A percentile compares a stretch with the other conserved stretches of the same genome.
phyloP scores from a whole-genome alignment of 1,284 basidiomycete genomes.

The Sanghuangporus weigelae region DNA sequence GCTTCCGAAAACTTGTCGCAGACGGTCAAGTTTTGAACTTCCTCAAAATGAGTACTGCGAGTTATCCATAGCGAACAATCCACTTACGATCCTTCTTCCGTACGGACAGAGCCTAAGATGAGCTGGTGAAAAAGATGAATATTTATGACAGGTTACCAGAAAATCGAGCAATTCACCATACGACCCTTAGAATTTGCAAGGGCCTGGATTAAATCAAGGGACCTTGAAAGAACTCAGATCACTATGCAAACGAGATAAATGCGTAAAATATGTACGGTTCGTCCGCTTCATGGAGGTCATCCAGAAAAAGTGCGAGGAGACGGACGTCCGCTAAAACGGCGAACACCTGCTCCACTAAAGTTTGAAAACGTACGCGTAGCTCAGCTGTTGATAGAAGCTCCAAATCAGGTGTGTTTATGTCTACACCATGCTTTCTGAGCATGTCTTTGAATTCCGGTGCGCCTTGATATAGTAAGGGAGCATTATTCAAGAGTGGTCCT shows the following conservation, averaged over 20 bases:
- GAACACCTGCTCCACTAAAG: conserved; percentile 63
- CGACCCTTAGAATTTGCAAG: conserved; percentile 58
- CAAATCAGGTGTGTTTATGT: conserved; percentile 39
- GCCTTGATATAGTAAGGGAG: conserved; percentile 62
- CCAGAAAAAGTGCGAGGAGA: conserved; percentile 61
- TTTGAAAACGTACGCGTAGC: conserved; percentile 61
- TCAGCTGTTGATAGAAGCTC: conserved; percentile 53
- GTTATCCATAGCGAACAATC: background rate
- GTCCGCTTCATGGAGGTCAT: conserved; percentile 69
- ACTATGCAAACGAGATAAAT: background rate
- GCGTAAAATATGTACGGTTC: conserved; percentile 42
- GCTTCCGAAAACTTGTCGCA: conserved; percentile 50
- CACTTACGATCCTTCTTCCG: conserved; percentile 51
- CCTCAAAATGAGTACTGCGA: conserved; percentile 27
- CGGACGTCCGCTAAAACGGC: conserved; percentile 61
- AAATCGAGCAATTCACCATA: conserved; percentile 38
- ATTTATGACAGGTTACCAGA: conserved; percentile 9
- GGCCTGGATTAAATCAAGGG: conserved; percentile 57
- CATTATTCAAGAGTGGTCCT: conserved; percentile 62
- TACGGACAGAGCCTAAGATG: conserved; percentile 59
- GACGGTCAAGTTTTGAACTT: conserved; percentile 35
- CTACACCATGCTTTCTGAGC: conserved; percentile 48
- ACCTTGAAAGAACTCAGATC: conserved; percentile 31
- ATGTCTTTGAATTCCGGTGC: conserved; percentile 63
- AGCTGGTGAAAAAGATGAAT: conserved; percentile 34